Evolutionary conservation across 139 green algal species (phyloP).

Genomic region (Asterochloris sp.): DNA sequence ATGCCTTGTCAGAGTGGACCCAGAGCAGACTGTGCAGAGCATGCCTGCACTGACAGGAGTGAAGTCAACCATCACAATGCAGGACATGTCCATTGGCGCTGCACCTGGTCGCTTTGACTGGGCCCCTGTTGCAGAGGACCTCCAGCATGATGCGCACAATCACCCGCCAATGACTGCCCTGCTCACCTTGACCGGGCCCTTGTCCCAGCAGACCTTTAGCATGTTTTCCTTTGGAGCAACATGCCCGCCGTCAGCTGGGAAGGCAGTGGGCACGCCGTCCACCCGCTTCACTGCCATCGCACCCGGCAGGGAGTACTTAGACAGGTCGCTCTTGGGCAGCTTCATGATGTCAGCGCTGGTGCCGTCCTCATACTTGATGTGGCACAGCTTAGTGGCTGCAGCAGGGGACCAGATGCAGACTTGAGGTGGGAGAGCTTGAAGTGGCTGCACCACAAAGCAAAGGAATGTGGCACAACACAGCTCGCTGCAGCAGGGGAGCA

Average conservation of each 20-base stretch:
- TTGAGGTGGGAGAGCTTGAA: no score
- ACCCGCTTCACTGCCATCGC: constrained; percentile 75
- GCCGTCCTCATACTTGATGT: constrained; percentile 76
- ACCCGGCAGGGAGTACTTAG: constrained; percentile 76
- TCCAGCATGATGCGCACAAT: not conserved
- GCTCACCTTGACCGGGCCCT: constrained; percentile 45
- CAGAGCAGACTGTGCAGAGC: no score
- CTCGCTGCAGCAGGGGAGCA: no score
- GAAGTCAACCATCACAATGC: no score
- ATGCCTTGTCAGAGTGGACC: no score
- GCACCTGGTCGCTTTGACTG: no score
- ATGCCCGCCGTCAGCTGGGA: constrained; percentile 62
- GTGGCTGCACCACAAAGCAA: no score
- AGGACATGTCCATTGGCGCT: no score
- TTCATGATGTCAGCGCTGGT: constrained; percentile 79
- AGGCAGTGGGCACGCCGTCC: constrained; percentile 69
- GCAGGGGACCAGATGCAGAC: no score
- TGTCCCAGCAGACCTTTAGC: constrained; percentile 70
- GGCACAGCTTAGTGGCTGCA: constrained; percentile 73
- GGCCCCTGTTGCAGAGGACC: not conserved
- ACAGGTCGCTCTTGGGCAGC: constrained; percentile 31
- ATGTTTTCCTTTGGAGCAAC: constrained; percentile 65
- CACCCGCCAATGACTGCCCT: not conserved
- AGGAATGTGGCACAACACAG: no score
- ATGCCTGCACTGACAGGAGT: no score